These are phyloP conservation scores for Aurifilum marmelostoma DNA, from an alignment of 2,329 filamentous ascomycete genomes.

Conservation along the genomic window DNA sequence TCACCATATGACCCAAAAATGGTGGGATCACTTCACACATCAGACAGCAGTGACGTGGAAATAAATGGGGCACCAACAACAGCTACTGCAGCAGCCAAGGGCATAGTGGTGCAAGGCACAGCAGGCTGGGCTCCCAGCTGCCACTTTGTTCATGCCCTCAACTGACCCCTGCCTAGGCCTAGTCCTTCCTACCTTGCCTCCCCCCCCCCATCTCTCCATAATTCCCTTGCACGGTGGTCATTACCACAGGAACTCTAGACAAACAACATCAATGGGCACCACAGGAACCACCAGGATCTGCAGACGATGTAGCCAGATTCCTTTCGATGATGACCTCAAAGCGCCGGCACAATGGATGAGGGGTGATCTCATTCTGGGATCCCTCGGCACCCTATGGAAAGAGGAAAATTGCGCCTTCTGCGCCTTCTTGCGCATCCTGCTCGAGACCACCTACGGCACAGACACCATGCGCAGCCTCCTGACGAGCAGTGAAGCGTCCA, in stretches of 20 bases:
- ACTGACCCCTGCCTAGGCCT: background rate
- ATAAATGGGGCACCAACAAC: background rate
- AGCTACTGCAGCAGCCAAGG: background rate
- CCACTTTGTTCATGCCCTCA: too few species aligned
- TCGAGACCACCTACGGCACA: background rate
- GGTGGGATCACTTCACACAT: background rate
- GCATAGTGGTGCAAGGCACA: background rate
- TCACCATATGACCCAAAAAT: too few species aligned
- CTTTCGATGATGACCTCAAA: conserved; percentile 2
- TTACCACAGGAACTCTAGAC: background rate
- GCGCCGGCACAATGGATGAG: background rate
- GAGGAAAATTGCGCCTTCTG: background rate
- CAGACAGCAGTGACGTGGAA: background rate
- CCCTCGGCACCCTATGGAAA: background rate
- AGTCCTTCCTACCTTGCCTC: too few species aligned
- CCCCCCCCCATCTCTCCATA: background rate
- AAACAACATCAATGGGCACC: background rate
- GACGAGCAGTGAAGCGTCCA: background rate
- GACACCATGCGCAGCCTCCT: background rate
- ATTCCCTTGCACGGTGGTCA: background rate
- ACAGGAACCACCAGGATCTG: background rate
- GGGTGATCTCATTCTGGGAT: background rate
- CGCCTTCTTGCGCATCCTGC: background rate
- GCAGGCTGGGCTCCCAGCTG: background rate
- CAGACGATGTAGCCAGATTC: background rate